Conservation (phyloP, 768 basidiomycete genomes). For the Strobilomyces confusus region DNA sequence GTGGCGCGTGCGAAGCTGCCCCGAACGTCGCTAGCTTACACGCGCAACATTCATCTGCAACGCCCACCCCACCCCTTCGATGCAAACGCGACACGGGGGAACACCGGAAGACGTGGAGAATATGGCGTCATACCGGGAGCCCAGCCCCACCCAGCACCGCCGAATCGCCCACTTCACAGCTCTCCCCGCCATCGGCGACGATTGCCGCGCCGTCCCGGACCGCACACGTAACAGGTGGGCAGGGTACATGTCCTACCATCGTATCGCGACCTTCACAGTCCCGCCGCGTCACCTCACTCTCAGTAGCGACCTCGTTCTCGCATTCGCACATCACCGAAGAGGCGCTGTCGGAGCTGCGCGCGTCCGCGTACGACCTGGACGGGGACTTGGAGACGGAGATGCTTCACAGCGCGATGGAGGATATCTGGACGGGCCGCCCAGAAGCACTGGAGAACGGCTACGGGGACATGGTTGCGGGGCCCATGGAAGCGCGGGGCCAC, state of each 20-base stretch:
- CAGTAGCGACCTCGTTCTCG: slow-evolving; percentile 21
- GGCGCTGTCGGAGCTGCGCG: slow-evolving; percentile 18
- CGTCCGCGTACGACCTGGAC: slow-evolving; percentile 26
- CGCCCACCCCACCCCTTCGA: not conserved
- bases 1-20: slow-evolving; percentile 1
- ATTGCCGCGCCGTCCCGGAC: not conserved
- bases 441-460: slow-evolving; percentile 12
- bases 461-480: not conserved
- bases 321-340: slow-evolving; percentile 25
- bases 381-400: slow-evolving; percentile 24
- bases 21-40: not conserved
- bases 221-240: not conserved
- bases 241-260: not conserved
- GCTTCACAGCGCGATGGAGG: slow-evolving; percentile 22
- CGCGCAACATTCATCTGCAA: not conserved
- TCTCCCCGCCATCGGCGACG: not conserved
- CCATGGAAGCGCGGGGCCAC: not conserved
- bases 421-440: slow-evolving; percentile 11
- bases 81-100: slow-evolving; percentile 2
- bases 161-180: not conserved
- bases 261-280: slow-evolving; percentile 7
- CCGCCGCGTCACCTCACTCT: slow-evolving; percentile 20
- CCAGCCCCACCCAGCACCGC: not conserved
- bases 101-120: slow-evolving; percentile 18
- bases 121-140: slow-evolving; percentile 3